Evolutionary conservation across 345 rosid genomes (phyloP), one percentile per base, ranked within the genome.

Genomic region (Bruguiera sexangula): DNA sequence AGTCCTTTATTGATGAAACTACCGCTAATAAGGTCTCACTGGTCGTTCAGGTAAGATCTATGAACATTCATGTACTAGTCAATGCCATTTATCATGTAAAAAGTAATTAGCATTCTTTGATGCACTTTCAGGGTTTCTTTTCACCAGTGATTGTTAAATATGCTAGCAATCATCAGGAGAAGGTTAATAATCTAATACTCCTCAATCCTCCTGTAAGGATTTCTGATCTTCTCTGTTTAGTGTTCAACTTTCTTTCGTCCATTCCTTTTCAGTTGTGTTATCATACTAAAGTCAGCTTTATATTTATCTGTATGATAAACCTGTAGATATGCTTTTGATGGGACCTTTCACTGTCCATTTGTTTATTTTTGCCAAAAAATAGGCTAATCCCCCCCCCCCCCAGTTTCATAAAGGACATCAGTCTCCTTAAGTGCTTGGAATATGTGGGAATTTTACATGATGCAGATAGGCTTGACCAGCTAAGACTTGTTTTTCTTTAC

Each of bases 161-260:
- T 73, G 97, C 88, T 46, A 82, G 79, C 82, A 85, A 72, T 36
- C 78, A 86, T 81, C 88, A 80, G 68, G 93, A 89, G 46, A 91
- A 82, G 87, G 75, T 91, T 69, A 85, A 79, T 54, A 72, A 87
- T 83, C 82, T 91, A 48, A 82, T 91, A 80, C 92, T 94, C 68
- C 83, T 94, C 65, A 91, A 91, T 71, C 97, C 98, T 69, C 97
- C 97, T 24, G 98, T 91, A 88, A 74, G 82, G 61, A 72, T 62
- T 26, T 70, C 69, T 55, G 73, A 69, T 65, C 59, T 74, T 72
- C 18, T 21, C 62, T 6, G 15, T 51, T n/a, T 53, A 53, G 51
- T 66, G 46, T 58, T 69, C 50, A 30, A 13, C 39, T 71, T 72
- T 68, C 56, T 63, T 60, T n/a, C 26, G 5, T 19, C 15, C 10